Percentiles rank a stretch among this genome's conserved stretches.
Evolutionary conservation across 1,284 basidiomycete species (phyloP).

Genomic region (Stereum hirsutum): DNA sequence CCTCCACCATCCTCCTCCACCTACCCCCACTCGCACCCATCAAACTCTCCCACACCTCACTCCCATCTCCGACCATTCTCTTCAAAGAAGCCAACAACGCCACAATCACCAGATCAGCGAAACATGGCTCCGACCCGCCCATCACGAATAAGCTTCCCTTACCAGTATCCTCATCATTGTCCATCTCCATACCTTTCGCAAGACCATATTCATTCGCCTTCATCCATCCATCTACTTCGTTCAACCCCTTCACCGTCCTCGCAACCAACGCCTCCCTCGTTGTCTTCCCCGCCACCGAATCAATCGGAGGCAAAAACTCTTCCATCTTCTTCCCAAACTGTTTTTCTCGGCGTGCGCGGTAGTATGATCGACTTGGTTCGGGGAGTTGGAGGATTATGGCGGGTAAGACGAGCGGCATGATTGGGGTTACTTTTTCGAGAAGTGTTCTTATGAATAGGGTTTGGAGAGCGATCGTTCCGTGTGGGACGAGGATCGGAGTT

Average conservation of each 20-base stretch:
- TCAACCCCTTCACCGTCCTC: conserved; percentile 14
- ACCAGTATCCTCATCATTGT: too few species aligned
- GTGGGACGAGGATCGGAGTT: neutral
- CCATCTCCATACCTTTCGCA: too few species aligned
- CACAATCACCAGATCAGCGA: conserved; percentile 22
- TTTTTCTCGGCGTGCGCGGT: conserved; percentile 15
- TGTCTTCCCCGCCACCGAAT: too few species aligned
- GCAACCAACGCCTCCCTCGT: conserved; percentile 12
- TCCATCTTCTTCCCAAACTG: conserved; percentile 13
- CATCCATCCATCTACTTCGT: conserved; percentile 13
- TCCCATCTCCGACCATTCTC: conserved; percentile 10
- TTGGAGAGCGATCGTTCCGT: neutral
- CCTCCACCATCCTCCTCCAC: conserved; percentile 20
- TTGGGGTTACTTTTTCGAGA: neutral
- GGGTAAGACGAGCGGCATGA: conserved; percentile 1
- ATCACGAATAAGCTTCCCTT: conserved; percentile 16
- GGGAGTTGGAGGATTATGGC: conserved; percentile 5
- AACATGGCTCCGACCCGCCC: conserved; percentile 25
- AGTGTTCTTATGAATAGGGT: neutral
- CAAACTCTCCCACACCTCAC: conserved; percentile 18
- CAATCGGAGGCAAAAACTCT: conserved; percentile 8
- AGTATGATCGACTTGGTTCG: conserved; percentile 12
- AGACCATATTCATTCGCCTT: too few species aligned
- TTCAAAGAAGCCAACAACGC: conserved; percentile 21
- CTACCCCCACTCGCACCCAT: conserved; percentile 23